Base-by-base conservation (phyloP, 2,329 filamentous ascomycete genomes). In the Aspergillus eucalypticola region DNA sequence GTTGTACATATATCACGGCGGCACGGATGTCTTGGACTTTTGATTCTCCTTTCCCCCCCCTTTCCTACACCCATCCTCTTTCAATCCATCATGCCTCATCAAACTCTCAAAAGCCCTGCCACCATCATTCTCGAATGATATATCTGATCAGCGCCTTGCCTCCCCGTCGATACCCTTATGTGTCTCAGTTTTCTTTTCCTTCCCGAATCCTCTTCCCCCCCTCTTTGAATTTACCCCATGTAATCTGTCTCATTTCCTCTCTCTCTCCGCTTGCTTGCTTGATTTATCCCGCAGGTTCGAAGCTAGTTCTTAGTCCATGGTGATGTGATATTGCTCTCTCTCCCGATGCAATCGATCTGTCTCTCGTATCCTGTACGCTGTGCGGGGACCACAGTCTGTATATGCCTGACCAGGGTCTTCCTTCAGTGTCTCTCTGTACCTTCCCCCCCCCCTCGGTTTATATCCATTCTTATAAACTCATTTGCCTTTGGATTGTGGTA, bases 141-240 rank as follows among this genome's bases (percentile, higher is more conserved):
- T 35, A 13, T 53, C 51, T 13, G 41, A 23, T 55, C 69, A 70
- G 67, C 64, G 60, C 19, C 17, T 44, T 21, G 10, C 58, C 64
- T 60, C 65, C 65, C 62, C 66, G 70, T 73, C 61, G 71, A 74
- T 75, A 70, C 68, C 72, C 72, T 69, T 64, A 60, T 67, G 58
- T 67, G 60, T 64, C 61, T 56, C 63, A 60, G 51, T 35, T 35
- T 35, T 13, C 32, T 13, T 35, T 35, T 35, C 10, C 32, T 13
- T 35, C 32, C 32, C 27, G 2, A 11, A 29, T 35, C 32, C 11
- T 35, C 10, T 35, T 15, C 5, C 11, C 58, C n/a, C 53, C 41
- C 6, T 8, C 25, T 3, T 52, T 11, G 58, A 35, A 5, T 35
- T 35, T 61, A 53, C 55, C 27, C 46, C 56, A 54, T 64, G 61